Percentiles rank a stretch among this genome's conserved stretches.
These are phyloP conservation scores for Russula griseocarnosa DNA, from an alignment of 768 basidiomycete genomes.

Conservation along the genomic window DNA sequence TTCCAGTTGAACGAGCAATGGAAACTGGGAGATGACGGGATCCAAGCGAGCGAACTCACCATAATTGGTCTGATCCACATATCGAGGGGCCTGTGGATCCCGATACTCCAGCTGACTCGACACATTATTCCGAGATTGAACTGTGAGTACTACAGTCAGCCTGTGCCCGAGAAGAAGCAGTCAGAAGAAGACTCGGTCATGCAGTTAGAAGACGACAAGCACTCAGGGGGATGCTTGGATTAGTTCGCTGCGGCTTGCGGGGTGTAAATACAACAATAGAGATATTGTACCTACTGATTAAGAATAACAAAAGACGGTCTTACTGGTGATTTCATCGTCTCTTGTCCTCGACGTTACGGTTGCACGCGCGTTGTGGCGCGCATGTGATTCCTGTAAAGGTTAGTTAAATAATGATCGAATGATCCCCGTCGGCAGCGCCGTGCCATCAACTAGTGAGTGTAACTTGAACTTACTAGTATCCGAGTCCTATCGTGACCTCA, in stretches of 20 bases:
- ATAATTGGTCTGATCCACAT: constrained; percentile 11
- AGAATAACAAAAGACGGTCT: not conserved
- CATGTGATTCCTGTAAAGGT: too few species aligned
- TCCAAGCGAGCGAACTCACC: not conserved
- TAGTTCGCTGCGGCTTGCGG: not conserved
- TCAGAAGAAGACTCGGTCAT: not conserved
- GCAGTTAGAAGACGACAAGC: not conserved
- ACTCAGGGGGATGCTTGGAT: not conserved
- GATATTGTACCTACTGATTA: not conserved
- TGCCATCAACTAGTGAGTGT: too few species aligned
- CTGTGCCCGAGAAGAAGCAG: not conserved
- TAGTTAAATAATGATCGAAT: too few species aligned
- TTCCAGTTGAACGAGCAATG: not conserved
- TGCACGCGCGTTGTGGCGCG: too few species aligned
- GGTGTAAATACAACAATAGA: not conserved
- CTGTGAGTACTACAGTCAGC: not conserved
- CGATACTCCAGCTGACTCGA: constrained; percentile 5
- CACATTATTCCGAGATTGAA: constrained; percentile 1
- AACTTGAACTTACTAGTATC: too few species aligned
- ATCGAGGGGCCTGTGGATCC: constrained; percentile 12
- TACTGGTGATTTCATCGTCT: not conserved
- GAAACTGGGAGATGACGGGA: not conserved
- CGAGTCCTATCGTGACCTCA: too few species aligned
- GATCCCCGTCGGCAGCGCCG: too few species aligned
- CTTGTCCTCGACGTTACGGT: too few species aligned